Evolutionary conservation across 1,284 basidiomycete species (phyloP), one percentile per base, ranked within the genome.

Genomic region (Calocybe gambosa): DNA sequence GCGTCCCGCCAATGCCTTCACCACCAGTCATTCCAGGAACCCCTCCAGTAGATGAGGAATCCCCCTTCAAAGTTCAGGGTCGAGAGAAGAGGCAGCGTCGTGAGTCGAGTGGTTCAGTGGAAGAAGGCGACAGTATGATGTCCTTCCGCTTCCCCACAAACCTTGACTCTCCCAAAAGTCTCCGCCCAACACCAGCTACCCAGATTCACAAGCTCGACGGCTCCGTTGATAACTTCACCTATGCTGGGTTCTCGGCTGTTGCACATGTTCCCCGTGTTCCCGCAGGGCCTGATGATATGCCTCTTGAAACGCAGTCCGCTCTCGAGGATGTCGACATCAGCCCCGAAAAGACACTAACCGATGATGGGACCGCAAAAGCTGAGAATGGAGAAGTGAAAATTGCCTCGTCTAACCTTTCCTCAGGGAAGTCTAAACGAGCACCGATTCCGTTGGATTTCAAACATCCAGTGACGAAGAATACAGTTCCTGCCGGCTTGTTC

Each of bases 401-500:
- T 28, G 57, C 61, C 13, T 52, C 50, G 29, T 57, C 63, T 39
- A 42, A 54, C 5, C 28, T 65, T 13, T 63, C 68, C 13, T 53
- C 59, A 29, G 56, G 62, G 31, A 80, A 74, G 59, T 60, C 71
- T 15, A 85, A 80, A 61, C 80, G 86, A 39, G 79, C 85, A 8
- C 86, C 88, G 2, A 81, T 89, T 43, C 85, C 85, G 7, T 68
- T 89, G 43, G 86, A 89, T 59, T 90, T 89, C 68, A 89, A 80
- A 58, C 82, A 86, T 54, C 68, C 84, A 21, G 67, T 80, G 1
- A 79, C 81, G 12, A 78, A 69, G 19, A 87, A 85, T 56, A 89
- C 85, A 13, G 82, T 89, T 12, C 88, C 87, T 18, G 88, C 88
- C 34, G 86, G 85, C 2, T 59, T 89, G 47, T 90, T 90, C 75